Percentiles rank a stretch among this genome's conserved stretches.
Conservation (phyloP, 202 grass and related monocot species). For the Digitaria exilis region DNA sequence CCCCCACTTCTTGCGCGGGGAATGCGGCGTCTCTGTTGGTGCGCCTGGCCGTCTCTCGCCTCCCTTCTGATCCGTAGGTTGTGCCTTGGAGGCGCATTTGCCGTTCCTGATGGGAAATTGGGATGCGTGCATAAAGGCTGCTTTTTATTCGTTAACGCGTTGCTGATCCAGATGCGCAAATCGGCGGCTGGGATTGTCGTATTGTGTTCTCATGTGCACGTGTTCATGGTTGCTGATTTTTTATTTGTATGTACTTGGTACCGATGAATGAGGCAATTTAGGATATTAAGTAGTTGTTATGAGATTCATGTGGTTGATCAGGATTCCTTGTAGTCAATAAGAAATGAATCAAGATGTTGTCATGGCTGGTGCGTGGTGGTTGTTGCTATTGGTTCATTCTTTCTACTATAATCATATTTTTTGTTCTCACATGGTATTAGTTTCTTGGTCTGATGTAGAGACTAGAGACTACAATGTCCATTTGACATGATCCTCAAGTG, state of each 20-base stretch:
- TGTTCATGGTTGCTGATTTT: constrained; percentile 1
- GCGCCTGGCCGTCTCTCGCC: neutral
- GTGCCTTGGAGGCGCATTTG: constrained; percentile 11
- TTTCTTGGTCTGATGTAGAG: neutral
- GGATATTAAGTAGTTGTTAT: constrained; percentile 3
- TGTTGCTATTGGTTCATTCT: constrained; percentile 7
- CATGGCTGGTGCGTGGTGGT: constrained; percentile 2
- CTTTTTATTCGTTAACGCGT: neutral
- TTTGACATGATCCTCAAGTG: neutral
- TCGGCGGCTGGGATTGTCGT: constrained; percentile 12
- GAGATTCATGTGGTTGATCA: neutral
- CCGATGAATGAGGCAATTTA: constrained; percentile 20
- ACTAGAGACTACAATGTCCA: neutral
- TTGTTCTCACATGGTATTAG: constrained; percentile 2
- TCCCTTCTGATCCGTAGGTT: constrained; percentile 37
- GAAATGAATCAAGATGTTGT: constrained; percentile 15
- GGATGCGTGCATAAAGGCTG: neutral
- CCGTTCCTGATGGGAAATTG: constrained; percentile 34
- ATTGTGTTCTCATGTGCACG: constrained; percentile 26
- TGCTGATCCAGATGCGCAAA: constrained; percentile 33
- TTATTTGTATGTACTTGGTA: constrained; percentile 9
- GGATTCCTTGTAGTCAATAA: neutral
- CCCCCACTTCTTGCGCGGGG: neutral
- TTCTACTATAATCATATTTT: neutral
- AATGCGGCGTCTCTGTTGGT: constrained; percentile 29